These are phyloP conservation scores for Coemansia sp. DNA, from an alignment of 192 early-diverging fungal genomes.

Conservation along the genomic window DNA sequence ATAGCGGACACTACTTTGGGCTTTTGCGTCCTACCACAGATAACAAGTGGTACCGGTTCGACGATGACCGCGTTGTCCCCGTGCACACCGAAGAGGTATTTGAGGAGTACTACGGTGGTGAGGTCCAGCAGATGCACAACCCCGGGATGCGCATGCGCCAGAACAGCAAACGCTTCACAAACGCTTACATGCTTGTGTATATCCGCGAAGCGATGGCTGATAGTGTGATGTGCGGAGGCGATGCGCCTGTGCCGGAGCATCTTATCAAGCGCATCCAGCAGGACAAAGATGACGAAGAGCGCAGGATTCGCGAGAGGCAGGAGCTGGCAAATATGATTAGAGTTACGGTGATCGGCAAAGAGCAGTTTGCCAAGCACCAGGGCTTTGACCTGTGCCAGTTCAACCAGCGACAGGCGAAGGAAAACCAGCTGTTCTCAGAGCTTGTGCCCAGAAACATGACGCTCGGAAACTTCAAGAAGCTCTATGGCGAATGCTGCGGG, in stretches of 20 bases:
- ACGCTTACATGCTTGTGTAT: constrained; percentile 99
- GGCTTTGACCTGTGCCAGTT: constrained; percentile 89
- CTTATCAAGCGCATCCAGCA: constrained; percentile 66
- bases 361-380: constrained; percentile 66
- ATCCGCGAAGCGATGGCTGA: constrained; percentile 78
- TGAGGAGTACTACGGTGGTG: constrained; percentile 95
- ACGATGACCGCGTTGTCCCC: constrained; percentile 91
- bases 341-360: constrained; percentile 64
- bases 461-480: constrained; percentile 54
- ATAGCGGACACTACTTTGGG: constrained; percentile 94
- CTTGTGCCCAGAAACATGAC: constrained; percentile 40
- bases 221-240: constrained; percentile 66
- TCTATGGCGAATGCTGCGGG: constrained; percentile 52
- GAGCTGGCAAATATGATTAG: constrained; percentile 59
- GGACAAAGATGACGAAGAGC: constrained; percentile 62
- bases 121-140: constrained; percentile 36
- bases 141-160: constrained; percentile 49
- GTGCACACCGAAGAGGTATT: constrained; percentile 78
- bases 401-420: constrained; percentile 53
- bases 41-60: constrained; percentile 89
- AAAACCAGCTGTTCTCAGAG: constrained; percentile 32
- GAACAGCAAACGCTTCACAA: constrained; percentile 79
- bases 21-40: constrained; percentile 78
- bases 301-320: constrained; percentile 64
- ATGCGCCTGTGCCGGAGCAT: constrained; percentile 80